Conservation (phyloP, 352 stramenopile genomes). For the Phytophthora pini region DNA sequence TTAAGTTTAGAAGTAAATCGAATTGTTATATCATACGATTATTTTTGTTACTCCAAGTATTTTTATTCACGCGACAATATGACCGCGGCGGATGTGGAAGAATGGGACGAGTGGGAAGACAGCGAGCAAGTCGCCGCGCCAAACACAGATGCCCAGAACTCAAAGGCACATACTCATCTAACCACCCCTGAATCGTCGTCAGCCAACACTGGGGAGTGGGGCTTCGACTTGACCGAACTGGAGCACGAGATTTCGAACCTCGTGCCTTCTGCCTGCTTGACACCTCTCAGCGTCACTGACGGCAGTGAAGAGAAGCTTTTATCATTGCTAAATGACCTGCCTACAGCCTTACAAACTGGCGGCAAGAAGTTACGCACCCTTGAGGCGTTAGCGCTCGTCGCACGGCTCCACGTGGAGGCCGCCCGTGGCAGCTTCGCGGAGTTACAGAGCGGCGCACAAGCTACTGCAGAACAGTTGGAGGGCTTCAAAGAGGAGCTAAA, state of each 20-base stretch:
- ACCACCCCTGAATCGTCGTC: conserved; percentile 3
- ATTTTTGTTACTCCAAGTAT: too few relatives aligned
- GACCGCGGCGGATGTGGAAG: conserved; percentile 20
- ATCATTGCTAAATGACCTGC: conserved; percentile 7
- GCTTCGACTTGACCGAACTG: conserved; percentile 47
- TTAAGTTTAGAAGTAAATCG: too few relatives aligned
- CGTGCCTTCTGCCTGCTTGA: conserved; percentile 11
- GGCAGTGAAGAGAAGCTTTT: conserved; percentile 21
- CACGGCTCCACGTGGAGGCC: conserved; percentile 43
- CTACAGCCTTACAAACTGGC: conserved; percentile 2
- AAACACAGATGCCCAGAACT: conserved; percentile 3
- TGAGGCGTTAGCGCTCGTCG: conserved; percentile 46
- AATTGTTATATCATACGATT: too few relatives aligned
- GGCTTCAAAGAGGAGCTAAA: conserved; percentile 20
- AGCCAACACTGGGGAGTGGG: conserved; percentile 30
- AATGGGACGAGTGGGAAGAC: conserved; percentile 67
- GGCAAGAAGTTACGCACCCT: conserved; percentile 32
- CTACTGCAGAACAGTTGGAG: conserved; percentile 16
- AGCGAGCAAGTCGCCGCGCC: background rate
- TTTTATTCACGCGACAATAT: conserved; percentile 2
- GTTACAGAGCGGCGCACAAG: conserved; percentile 5
- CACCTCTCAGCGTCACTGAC: conserved; percentile 8
- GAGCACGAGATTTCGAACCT: conserved; percentile 48
- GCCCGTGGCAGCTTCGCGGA: conserved; percentile 35
- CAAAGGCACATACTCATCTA: conserved; percentile 15